Evolutionary conservation across 2,329 filamentous ascomycete species (phyloP), one percentile per base, ranked within the genome.

Genomic region (Alternaria longipes): DNA sequence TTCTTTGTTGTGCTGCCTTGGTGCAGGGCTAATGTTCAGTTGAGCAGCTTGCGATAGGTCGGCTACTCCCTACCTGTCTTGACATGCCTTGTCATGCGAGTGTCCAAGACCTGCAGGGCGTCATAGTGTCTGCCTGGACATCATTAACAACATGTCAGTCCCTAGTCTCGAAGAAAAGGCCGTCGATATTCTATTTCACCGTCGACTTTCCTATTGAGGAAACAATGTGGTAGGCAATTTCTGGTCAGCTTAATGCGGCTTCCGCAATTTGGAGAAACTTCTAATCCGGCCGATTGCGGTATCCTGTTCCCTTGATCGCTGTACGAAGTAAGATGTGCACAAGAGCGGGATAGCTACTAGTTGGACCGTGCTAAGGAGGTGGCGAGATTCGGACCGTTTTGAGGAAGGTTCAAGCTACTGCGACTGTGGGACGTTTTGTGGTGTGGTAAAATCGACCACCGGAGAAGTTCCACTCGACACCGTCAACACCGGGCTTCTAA

Each of bases 331-430:
- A 40, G 52, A 50, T 45, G 22, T 47, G 50, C 41, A 54, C 24
- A 41, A 59, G 28, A 32, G 36, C 28, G 16, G 20, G 14, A 52
- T 41, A 41, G 55, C 36, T 59, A 20, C 44, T 46, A 30, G 42
- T 41, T 51, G 30, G 46, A 38, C 59, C 50, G 24, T 51, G 50
- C 40, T 32, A 28, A 16, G 32, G 32, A 22, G 45, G 36, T 49
- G 26, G 44, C 32, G 9, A 16, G 6, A 59, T 46, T 62, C 59
- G 59, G 59, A 45, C 59, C 59, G 55, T 62, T 46, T 51, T 16
- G 11, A 38, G 41, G 46, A 62, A 56, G 54, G 55, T 54, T 59
- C 30, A 52, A 42, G 32, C 54, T 53, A 61, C 46, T 50, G 30
- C 38, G 40, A 54, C 18, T 45, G 12, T 30, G 47, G 38, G 22